These are phyloP conservation scores for Saturnispora hagleri DNA, from an alignment of 805 yeast genomes.

Conservation along the genomic window DNA sequence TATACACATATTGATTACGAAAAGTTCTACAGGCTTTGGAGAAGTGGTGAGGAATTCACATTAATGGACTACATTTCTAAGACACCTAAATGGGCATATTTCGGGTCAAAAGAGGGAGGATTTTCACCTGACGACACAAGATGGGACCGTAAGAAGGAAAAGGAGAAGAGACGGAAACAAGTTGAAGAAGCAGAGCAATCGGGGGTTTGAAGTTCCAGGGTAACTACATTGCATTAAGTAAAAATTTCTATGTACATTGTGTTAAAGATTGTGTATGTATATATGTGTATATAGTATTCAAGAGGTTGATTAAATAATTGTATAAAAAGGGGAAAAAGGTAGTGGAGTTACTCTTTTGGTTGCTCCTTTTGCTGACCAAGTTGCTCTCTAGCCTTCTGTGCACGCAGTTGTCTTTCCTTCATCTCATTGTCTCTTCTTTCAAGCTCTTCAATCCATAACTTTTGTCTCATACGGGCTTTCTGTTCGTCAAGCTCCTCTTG, in stretches of 20 bases:
- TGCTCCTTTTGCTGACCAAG: conserved; percentile 1
- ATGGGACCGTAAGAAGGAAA: conserved; percentile 54
- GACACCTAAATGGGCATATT: conserved; percentile 87
- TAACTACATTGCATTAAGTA: not conserved
- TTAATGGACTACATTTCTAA: conserved; percentile 73
- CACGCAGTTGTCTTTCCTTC: conserved; percentile 57
- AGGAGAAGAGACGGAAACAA: conserved; percentile 34
- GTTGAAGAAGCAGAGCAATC: conserved; percentile 16
- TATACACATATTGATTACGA: conserved; percentile 82
- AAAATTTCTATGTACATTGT: not conserved
- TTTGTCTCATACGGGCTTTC: conserved; percentile 80
- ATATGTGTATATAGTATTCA: not conserved
- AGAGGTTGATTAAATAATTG: not conserved
- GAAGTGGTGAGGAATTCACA: conserved; percentile 53
- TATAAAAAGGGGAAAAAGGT: not conserved
- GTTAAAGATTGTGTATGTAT: not conserved
- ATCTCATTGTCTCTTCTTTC: conserved; percentile 77
- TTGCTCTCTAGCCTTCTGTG: conserved; percentile 46
- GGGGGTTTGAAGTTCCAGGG: not conserved
- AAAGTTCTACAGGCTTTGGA: conserved; percentile 59
- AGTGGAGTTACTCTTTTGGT: not conserved
- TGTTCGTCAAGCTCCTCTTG: conserved; percentile 60
- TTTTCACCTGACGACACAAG: conserved; percentile 80
- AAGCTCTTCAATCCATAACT: conserved; percentile 80
- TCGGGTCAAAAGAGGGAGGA: conserved; percentile 80